These are phyloP conservation scores for Oryza officinalis DNA, from an alignment of 176 grass and related monocot genomes.

Conservation along the genomic window DNA sequence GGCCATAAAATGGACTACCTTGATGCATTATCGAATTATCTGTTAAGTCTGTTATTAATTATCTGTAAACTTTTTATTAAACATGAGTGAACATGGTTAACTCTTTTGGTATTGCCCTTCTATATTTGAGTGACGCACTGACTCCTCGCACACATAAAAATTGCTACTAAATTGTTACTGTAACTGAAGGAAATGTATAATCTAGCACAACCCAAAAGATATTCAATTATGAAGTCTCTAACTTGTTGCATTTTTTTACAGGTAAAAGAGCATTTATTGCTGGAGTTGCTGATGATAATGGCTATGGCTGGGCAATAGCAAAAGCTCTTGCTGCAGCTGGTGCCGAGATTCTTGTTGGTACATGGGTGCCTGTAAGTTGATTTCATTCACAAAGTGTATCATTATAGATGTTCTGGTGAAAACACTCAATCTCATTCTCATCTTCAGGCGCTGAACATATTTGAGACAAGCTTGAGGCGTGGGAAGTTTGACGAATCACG, in stretches of 20 bases:
- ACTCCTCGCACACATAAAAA: neutral
- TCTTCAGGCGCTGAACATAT: slow-evolving; percentile 53
- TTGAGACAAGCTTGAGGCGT: slow-evolving; percentile 33
- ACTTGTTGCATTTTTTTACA: slow-evolving; percentile 29
- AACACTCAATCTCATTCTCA: neutral
- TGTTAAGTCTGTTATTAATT: neutral
- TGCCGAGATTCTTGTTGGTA: slow-evolving; percentile 97
- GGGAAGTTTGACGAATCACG: slow-evolving; percentile 41
- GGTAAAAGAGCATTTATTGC: slow-evolving; percentile 98
- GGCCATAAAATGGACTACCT: neutral
- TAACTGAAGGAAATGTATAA: neutral
- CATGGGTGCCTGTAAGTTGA: slow-evolving; percentile 89
- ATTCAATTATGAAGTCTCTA: neutral
- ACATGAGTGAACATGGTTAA: neutral
- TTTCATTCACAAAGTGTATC: slow-evolving; percentile 9
- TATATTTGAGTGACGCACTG: neutral
- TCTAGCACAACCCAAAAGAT: neutral
- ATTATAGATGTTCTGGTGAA: neutral
- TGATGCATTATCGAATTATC: neutral
- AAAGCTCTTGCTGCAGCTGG: slow-evolving; percentile 96
- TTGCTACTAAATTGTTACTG: neutral
- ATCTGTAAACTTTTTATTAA: neutral
- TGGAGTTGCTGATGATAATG: slow-evolving; percentile 98
- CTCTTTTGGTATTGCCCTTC: neutral
- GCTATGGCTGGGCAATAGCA: slow-evolving; percentile 98